Conservation (phyloP, 1,284 basidiomycete genomes). For the Rhodotorula sp. region DNA sequence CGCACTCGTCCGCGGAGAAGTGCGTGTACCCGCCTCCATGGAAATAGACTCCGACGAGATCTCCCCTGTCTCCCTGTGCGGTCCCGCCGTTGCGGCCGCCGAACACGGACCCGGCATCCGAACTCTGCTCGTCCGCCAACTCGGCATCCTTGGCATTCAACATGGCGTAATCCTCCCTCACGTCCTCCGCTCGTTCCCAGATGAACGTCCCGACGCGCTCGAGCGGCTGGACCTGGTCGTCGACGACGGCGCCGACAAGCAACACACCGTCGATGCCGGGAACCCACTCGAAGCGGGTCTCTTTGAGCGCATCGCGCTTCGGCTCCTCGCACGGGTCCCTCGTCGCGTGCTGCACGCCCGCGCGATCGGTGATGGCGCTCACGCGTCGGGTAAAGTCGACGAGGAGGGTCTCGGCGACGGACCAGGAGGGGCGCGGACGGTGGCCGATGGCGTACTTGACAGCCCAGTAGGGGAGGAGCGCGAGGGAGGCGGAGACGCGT, state of each 20-base stretch:
- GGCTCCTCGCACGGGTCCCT: slow-evolving; percentile 27
- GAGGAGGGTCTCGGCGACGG: slow-evolving; percentile 26
- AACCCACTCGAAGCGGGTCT: slow-evolving; percentile 36
- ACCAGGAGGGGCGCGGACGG: slow-evolving; percentile 27
- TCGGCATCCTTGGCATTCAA: slow-evolving; percentile 10
- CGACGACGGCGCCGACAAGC: slow-evolving; percentile 18
- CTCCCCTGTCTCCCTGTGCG: slow-evolving; percentile 4
- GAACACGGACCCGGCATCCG: background rate
- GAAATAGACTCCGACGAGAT: slow-evolving; percentile 33
- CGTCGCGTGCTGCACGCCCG: slow-evolving; percentile 31
- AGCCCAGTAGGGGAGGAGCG: slow-evolving; percentile 31
- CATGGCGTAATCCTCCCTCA: slow-evolving; percentile 2
- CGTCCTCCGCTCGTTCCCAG: slow-evolving; percentile 24
- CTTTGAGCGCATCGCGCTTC: slow-evolving; percentile 16
- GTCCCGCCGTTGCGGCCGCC: background rate
- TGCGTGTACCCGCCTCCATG: slow-evolving; percentile 39
- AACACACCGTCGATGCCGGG: slow-evolving; percentile 20
- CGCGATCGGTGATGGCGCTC: slow-evolving; percentile 31
- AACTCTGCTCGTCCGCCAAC: background rate
- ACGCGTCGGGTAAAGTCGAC: slow-evolving; percentile 31
- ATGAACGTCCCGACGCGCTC: slow-evolving; percentile 33
- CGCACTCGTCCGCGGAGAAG: slow-evolving; percentile 35
- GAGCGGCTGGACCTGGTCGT: slow-evolving; percentile 21
- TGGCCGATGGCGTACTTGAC: slow-evolving; percentile 24
- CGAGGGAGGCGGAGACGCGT: slow-evolving; percentile 23